phyloP scores from a whole-genome alignment of 768 basidiomycete species.

The Leucosporidium yakuticum region DNA sequence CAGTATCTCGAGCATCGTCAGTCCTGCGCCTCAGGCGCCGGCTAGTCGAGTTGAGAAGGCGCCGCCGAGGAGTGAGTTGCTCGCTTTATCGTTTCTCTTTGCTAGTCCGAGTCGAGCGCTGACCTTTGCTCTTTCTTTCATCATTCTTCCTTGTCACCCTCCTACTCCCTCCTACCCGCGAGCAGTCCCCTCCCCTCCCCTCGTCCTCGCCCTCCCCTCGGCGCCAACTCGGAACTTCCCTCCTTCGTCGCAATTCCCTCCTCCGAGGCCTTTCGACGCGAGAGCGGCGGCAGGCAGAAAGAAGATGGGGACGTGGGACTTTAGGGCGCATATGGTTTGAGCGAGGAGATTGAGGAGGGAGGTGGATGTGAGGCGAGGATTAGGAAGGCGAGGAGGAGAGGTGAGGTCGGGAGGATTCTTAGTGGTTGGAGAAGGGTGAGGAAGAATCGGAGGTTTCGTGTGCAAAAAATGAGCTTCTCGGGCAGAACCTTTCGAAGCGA shows the following conservation, averaged over 20 bases:
- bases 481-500: too few relatives aligned
- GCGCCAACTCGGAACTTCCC: constrained; percentile 34
- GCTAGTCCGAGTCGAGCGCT: too few relatives aligned
- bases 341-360: too few relatives aligned
- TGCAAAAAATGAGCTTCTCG: too few relatives aligned
- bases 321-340: constrained; percentile 17
- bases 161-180: background rate
- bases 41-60: too few relatives aligned
- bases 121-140: background rate
- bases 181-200: constrained; percentile 22
- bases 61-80: background rate
- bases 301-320: constrained; percentile 24
- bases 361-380: too few relatives aligned
- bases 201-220: constrained; percentile 22
- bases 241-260: constrained; percentile 20
- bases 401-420: too few relatives aligned
- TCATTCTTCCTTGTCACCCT: background rate
- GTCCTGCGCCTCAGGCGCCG: background rate
- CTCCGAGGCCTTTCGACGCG: constrained; percentile 27
- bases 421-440: too few relatives aligned
- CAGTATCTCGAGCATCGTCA: background rate
- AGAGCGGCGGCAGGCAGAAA: background rate
- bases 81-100: too few relatives aligned
- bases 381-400: background rate
- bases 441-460: too few relatives aligned